Evolutionary conservation across 352 stramenopile genomes (phyloP), one percentile per base, ranked within the genome.

Genomic region (Paralagenidium karlingii): DNA sequence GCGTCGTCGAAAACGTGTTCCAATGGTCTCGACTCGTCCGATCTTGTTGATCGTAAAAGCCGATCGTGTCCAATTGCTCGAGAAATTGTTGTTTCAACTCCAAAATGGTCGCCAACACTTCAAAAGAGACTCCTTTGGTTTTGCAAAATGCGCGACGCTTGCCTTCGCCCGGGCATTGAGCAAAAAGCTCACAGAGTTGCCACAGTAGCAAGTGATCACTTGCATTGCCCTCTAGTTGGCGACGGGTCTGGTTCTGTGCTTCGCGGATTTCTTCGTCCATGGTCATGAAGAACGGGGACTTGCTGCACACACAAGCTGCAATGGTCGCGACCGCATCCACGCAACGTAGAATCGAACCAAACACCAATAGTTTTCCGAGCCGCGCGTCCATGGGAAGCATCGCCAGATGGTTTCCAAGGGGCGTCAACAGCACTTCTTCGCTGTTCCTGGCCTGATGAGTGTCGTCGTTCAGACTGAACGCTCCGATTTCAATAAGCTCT

Each of bases 61-160:
- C 77, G 18, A 88, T 81, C 9, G 63, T 58, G 26, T 82, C 62
- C 3, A 88, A 49, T 31, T 90, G 75, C 58, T 82, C 59, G 15
- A 90, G 45, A 34, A 87, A 90, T 53, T 97, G 88, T 18, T 73
- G 55, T 31, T 82, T 79, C 30, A 96, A 60, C 27, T 97, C 79
- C 28, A 96, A 43, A 46, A 98, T 97, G 8, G 83, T 90, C 47
- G 91, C 71, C 34, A 98, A 60, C 1, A 83, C 92, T 30, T 96
- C 76, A 27, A 68, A 89, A 26, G 71, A 86, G 0, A 96, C 61
- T 1, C 70, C 74, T 22, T 65, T 51, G 27, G 86, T 64, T 22
- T 68, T 67, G 51, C 78, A 92, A 40, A 82, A 91, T 1, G 28
- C 39, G 24, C 73, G 73, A 37, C 63, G 66, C 31, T 61, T 47